Base-by-base conservation (phyloP, 2,329 filamentous ascomycete genomes). In the Alternaria brassicicola region DNA sequence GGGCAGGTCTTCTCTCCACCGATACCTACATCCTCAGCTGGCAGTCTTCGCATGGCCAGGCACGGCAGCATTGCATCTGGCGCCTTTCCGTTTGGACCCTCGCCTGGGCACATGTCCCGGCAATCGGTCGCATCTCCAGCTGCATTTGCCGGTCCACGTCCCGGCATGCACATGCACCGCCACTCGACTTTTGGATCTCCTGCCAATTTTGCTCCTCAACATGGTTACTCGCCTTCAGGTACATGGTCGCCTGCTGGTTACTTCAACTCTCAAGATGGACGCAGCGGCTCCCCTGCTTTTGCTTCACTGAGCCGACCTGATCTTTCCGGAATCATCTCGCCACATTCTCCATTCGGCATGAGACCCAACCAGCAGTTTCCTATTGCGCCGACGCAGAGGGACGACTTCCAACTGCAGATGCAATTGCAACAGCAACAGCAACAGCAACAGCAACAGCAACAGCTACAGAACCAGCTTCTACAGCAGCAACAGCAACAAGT, bases 1-100 rank as follows among this genome's bases (percentile, higher is more conserved):
- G 85, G 88, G 6, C 80, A 94, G 49, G 87, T 92, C 5, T 93
- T 94, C 71, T 96, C 93, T 21, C 93, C 94, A 9, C 92, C 93
- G 1, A 79, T 96, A 25, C 91, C 91, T 19, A 88, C 92, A 0
- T 88, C 88, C 0, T 96, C 93, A 28, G 90, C 88, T 12, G 87
- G 86, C 30, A 94, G 91, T 78, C 89, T 87, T 62, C 87, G 87
- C 43, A 78, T 82, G 31, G 78, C 81, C 66, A 80, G 84, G 43
- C 81, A 86, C 56, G 85, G 85, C 72, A 73, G 79, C 82, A 82
- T 77, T 64, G 88, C 88, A 67, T 84, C 82, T 1, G 64, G 19
- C 79, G 82, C 33, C 88, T 93, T 75, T 31, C 83, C 87, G 4
- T 83, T 86, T 35, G 84, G 74, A 25, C 78, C 72, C 28, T 86